Base-by-base conservation (phyloP, 495 filamentous ascomycete species). In the Neurospora sp. region DNA sequence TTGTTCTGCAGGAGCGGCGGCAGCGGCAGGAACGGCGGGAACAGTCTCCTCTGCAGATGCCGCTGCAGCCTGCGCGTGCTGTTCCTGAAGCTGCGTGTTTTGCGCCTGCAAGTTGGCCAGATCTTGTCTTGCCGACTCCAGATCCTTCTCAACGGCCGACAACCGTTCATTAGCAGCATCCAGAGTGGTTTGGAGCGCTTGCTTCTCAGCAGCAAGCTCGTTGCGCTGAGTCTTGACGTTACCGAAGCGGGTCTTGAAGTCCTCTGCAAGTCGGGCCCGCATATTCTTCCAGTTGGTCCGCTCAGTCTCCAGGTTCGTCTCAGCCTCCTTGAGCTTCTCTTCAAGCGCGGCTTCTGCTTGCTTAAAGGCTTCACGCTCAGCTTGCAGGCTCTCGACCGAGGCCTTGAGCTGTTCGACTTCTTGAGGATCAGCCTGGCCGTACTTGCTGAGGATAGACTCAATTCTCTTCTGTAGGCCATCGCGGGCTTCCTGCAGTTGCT, bases 401-500 rank as follows among this genome's bases (percentile, higher is more conserved):
- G 90, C 88, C 80, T 94, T 97, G 71, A 98, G 83, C 73, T 88
- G 88, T 77, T 98, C 94, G 72, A 97, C 87, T 76, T 97, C 94
- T 1, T 92, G 92, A 18, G 95, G 96, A 78, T 99, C 96, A 37
- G 96, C 90, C 69, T 96, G 92, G 74, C 97, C 94, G 79, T 98
- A 97, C 77, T 97, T 98, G 74, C 93, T 92, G 27, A 99, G 88
- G 69, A 98, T 97, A 72, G 96, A 92, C 77, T 98, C 94, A 14
- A 93, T 93, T 22, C 96, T 90, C 81, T 97, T 93, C 78, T 96
- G 94, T 89, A 94, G 97, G 38, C 90, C 89, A 76, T 98, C 95
- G 6, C 94, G 89, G 78, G 97, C 94, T 73, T 93, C 90, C 73
- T 95, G 90, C 22, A 97, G 83, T 46, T 97, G 86, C 73, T 90